These are phyloP conservation scores for Colletotrichum noveboracense DNA, from an alignment of 2,329 filamentous ascomycete species.

Conservation along the genomic window DNA sequence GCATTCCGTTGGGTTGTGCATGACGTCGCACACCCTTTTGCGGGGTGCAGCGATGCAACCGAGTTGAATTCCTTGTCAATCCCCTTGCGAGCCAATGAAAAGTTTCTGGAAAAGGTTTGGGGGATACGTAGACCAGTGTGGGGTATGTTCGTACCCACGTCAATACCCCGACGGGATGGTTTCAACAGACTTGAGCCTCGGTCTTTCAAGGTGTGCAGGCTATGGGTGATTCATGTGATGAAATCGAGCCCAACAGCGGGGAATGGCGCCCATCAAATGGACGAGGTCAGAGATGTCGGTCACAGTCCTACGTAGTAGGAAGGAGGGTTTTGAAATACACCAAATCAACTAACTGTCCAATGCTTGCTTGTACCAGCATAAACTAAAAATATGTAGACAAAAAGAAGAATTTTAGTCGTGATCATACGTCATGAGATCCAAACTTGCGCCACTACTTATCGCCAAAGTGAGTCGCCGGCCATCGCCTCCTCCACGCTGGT, in stretches of 20 bases:
- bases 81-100: not conserved
- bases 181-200: not conserved
- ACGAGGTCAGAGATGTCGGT: accelerated
- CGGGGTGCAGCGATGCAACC: not conserved
- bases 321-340: not conserved
- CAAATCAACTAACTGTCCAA: not conserved
- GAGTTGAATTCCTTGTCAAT: not conserved
- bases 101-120: not conserved
- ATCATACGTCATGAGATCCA: not conserved
- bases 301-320: not conserved
- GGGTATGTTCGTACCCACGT: not conserved
- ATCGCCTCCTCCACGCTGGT: slow-evolving; percentile 6
- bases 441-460: not conserved
- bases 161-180: not conserved
- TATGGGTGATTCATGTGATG: not conserved
- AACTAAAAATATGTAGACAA: not conserved
- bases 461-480: slow-evolving; percentile 5
- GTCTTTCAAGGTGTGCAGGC: not conserved
- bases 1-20: not conserved
- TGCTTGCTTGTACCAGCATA: not conserved
- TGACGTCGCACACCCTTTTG: not conserved
- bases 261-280: accelerated
- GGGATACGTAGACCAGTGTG: not conserved
- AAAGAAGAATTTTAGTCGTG: not conserved
- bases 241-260: not conserved